Evolutionary conservation across 176 grass and related monocot genomes (phyloP).

Genomic region (Lolium rigidum): DNA sequence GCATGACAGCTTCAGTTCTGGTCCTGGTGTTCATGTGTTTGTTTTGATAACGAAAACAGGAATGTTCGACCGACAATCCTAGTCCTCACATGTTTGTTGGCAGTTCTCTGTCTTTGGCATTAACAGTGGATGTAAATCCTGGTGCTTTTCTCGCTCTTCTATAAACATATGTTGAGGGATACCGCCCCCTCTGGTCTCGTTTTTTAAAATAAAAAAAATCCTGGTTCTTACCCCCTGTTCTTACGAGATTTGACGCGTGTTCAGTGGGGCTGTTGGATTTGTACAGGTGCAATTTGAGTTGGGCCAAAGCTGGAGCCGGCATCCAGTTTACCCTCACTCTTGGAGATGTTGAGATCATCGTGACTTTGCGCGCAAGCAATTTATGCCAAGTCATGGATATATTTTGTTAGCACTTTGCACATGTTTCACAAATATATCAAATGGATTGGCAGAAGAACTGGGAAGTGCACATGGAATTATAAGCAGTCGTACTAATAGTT

Average conservation of each 20-base stretch:
- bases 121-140: neutral
- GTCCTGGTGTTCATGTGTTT: conserved; percentile 13
- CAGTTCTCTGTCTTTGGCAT: conserved; percentile 15
- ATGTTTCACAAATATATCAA: neutral
- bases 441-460: neutral
- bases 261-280: conserved; percentile 8
- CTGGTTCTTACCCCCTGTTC: conserved; percentile 6
- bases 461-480: neutral
- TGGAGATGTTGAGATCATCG: neutral
- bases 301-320: conserved; percentile 1
- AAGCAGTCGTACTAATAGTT: neutral
- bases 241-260: neutral
- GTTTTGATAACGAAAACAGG: conserved; percentile 4
- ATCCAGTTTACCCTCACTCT: neutral
- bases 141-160: too few relatives aligned
- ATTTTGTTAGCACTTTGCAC: conserved; percentile 5
- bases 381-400: neutral
- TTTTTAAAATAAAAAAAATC: too few relatives aligned
- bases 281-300: conserved; percentile 14
- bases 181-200: too few relatives aligned
- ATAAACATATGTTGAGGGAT: too few relatives aligned
- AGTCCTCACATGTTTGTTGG: neutral
- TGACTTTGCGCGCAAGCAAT: neutral
- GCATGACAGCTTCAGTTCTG: neutral
- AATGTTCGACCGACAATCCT: conserved; percentile 18